These are phyloP conservation scores for Colletotrichum sidae DNA, from an alignment of 2,329 filamentous ascomycete genomes.

Conservation along the genomic window DNA sequence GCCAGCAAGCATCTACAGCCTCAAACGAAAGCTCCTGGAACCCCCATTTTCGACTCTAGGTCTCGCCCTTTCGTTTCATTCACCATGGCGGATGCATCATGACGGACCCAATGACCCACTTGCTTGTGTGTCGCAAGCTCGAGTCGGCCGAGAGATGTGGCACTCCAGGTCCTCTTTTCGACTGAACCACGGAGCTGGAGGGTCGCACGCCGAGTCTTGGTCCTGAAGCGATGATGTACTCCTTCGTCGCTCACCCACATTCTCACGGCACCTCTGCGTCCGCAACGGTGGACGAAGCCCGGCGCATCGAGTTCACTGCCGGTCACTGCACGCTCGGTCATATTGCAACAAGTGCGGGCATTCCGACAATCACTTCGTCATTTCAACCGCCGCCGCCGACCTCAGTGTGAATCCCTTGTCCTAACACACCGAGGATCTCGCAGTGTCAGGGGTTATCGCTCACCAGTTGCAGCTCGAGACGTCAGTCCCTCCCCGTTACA, in stretches of 20 bases:
- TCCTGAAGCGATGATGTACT: background rate
- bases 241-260: background rate
- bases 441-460: too few relatives aligned
- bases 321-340: slow-evolving; percentile 4
- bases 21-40: background rate
- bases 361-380: slow-evolving; percentile 27
- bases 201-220: background rate
- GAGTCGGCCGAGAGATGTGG: background rate
- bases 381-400: background rate
- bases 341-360: background rate
- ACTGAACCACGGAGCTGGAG: background rate
- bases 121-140: background rate
- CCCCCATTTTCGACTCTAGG: background rate
- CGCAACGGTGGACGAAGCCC: background rate
- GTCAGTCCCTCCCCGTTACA: too few relatives aligned
- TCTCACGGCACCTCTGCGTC: background rate
- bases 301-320: slow-evolving; percentile 1
- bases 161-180: background rate
- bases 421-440: too few relatives aligned
- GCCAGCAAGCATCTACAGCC: background rate
- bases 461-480: too few relatives aligned
- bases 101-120: background rate
- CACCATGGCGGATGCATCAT: background rate
- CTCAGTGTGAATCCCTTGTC: background rate
- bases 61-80: background rate